Base-by-base conservation (phyloP, 805 yeast species). In the Wickerhamomyces ciferrii region DNA sequence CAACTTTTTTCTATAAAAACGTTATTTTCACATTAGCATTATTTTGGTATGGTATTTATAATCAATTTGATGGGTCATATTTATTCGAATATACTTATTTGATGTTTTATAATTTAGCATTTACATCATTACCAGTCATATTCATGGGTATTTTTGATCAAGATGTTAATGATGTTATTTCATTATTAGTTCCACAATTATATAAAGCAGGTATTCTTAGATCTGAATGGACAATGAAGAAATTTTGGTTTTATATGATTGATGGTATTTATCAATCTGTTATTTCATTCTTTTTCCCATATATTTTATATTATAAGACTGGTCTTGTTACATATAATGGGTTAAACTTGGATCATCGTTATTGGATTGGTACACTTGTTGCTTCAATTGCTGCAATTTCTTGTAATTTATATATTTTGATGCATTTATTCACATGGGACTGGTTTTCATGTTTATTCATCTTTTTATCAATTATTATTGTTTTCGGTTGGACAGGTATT, bases 21-120 rank as follows among this genome's bases (percentile, higher is more conserved):
- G 87, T 84, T 45, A 79, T 83, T 51, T 87, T 84, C 70, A 78
- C 88, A 0, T 61, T 85, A 54, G 80, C 94, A 0, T 69, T 83
- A 52, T 86, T 85, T 62, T 87, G 94, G 92, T 87, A 78, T 60
- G 91, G 92, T 59, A 75, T 85, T 47, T 84, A 72, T 68, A 76
- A 73, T 60, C 70, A 85, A 61, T 87, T 83, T 60, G 95, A 87
- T 67, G 96, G 96, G 23, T 71, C 91, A 1, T 87, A 87, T 56
- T 68, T 87, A 51, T 83, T 78, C 57, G 94, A 87, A 71, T 87
- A 75, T 67, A 87, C 95, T 20, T 84, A 77, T 58, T 68, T 86
- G 70, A 85, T 81, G 84, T 85, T 87, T 61, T 87, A 84, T 66
- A 86, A 82, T 59, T 76, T 87, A 75, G 92, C 91, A 2, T 87